Percentiles rank a stretch among this genome's conserved stretches.
Evolutionary conservation across 2,329 filamentous ascomycete genomes (phyloP).

Genomic region (Davidsoniella neocaledoniae): DNA sequence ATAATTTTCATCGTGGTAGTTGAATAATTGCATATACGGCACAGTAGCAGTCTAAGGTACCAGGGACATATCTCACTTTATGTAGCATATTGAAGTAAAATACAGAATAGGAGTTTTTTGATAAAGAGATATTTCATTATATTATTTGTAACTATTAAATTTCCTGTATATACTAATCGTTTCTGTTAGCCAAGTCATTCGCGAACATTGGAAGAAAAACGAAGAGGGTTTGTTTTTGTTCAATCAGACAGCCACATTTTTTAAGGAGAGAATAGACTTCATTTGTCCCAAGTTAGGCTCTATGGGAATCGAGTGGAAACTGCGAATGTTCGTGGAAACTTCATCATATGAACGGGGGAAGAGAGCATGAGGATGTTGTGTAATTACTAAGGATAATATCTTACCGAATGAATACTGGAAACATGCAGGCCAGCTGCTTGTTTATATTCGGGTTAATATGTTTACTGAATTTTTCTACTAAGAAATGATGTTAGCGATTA

Average conservation of each 20-base stretch:
- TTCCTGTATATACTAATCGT: no score
- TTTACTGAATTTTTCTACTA: neutral
- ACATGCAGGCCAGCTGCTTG: neutral
- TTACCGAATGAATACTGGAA: neutral
- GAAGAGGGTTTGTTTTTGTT: constrained; percentile 11
- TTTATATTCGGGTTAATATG: neutral
- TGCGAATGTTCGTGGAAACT: constrained; percentile 65
- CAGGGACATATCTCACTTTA: constrained; percentile 13
- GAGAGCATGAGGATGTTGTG: neutral
- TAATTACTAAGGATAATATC: neutral
- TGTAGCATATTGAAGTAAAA: constrained; percentile 16
- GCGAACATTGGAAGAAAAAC: neutral
- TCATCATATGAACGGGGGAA: constrained; percentile 39
- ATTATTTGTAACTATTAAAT: no score
- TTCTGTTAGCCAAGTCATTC: no score
- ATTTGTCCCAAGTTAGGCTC: constrained; percentile 54
- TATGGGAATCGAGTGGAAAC: constrained; percentile 67
- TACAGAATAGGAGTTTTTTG: neutral
- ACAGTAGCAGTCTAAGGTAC: constrained; percentile 18
- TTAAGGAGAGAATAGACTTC: constrained; percentile 52
- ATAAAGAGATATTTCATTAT: constrained; percentile 12
- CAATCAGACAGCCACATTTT: constrained; percentile 47
- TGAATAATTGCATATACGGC: neutral
- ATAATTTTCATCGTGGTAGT: no score
- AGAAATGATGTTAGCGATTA: constrained; percentile 1